phyloP scores from a whole-genome alignment of 192 early-diverging fungal genomes.

The Backusella australiensis region DNA sequence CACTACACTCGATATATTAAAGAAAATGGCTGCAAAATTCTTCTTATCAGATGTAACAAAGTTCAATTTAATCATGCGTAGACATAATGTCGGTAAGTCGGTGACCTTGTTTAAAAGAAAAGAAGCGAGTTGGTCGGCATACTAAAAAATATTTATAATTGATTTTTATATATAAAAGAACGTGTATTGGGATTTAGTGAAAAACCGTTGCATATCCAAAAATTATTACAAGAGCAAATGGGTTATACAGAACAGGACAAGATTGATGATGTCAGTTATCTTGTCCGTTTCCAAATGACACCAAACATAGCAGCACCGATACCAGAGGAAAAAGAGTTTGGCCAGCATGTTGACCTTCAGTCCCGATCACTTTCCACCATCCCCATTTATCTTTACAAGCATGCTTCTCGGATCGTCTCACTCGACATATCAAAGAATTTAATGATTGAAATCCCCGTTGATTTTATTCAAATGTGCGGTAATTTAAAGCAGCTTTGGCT shows the following conservation, averaged over 20 bases:
- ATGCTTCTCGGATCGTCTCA: constrained; percentile 68
- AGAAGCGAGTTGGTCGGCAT: too few relatives aligned
- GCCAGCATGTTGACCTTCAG: constrained; percentile 68
- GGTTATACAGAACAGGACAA: constrained; percentile 78
- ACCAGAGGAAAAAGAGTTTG: constrained; percentile 43
- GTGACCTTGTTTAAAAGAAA: background rate
- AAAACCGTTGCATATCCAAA: constrained; percentile 72
- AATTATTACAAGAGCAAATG: constrained; percentile 68
- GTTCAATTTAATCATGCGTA: constrained; percentile 23
- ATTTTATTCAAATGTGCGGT: constrained; percentile 77
- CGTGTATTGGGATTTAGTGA: constrained; percentile 70
- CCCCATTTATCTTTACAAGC: constrained; percentile 71
- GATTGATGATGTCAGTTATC: constrained; percentile 74
- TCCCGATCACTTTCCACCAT: constrained; percentile 73
- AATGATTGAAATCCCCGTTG: constrained; percentile 76
- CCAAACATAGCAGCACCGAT: constrained; percentile 36
- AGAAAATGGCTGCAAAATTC: constrained; percentile 77
- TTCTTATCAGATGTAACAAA: constrained; percentile 68
- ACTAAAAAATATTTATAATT: background rate
- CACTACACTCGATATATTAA: constrained; percentile 69
- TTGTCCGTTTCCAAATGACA: constrained; percentile 73
- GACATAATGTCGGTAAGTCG: constrained; percentile 21
- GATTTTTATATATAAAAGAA: constrained; percentile 42
- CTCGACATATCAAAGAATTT: constrained; percentile 85
- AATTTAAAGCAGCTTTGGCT: constrained; percentile 66